phyloP scores from a whole-genome alignment of 2,329 filamentous ascomycete species.

The Nemania abortiva region DNA sequence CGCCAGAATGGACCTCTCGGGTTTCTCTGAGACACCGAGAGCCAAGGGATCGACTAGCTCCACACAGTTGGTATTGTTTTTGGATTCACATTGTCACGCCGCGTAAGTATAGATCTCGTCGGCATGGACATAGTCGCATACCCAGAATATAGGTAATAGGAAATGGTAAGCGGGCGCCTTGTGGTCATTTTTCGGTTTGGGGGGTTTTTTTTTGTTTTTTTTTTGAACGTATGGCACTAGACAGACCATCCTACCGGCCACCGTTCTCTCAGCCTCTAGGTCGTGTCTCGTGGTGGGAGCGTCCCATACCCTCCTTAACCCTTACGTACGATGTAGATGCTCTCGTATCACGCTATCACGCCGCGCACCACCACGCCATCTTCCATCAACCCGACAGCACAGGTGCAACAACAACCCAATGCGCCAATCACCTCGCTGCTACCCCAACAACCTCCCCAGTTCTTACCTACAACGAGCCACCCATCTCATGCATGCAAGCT shows the following conservation, averaged over 20 bases:
- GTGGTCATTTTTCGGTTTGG: background rate
- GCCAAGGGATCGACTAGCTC: background rate
- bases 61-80: slow-evolving; percentile 1
- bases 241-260: slow-evolving; percentile 2
- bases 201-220: background rate
- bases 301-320: background rate
- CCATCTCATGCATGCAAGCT: slow-evolving; percentile 4
- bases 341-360: slow-evolving; percentile 31
- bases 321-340: background rate
- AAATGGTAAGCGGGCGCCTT: background rate
- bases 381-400: slow-evolving; percentile 20
- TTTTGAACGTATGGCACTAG: slow-evolving; percentile 17
- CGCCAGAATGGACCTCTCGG: background rate
- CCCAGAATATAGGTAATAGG: background rate
- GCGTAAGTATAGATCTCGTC: too few relatives aligned
- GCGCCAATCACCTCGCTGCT: slow-evolving; percentile 8
- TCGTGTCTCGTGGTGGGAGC: slow-evolving; percentile 23
- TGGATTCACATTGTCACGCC: background rate
- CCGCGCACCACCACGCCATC: slow-evolving; percentile 17
- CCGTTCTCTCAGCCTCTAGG: slow-evolving; percentile 7
- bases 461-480: background rate
- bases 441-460: slow-evolving; percentile 10
- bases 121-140: too few relatives aligned
- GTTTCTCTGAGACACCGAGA: background rate
- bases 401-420: slow-evolving; percentile 9